Evolutionary conservation across 139 green algal genomes (phyloP).

Genomic region (Chara braunii): DNA sequence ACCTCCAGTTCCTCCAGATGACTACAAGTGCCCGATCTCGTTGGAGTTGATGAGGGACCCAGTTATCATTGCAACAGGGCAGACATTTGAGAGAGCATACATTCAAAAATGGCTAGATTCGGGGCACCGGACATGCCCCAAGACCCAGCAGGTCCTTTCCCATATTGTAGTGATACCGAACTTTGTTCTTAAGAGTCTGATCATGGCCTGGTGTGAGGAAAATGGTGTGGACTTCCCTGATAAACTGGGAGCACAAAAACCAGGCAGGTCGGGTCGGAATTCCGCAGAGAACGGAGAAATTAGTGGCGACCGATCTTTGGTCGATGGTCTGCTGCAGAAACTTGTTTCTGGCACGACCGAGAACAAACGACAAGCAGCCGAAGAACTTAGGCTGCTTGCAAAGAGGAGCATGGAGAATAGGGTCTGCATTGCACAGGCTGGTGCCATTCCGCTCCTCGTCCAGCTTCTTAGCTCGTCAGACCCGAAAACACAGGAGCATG

Average conservation of each 20-base stretch:
- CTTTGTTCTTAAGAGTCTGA: slow-evolving; percentile 20
- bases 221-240: slow-evolving; percentile 27
- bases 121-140: slow-evolving; percentile 28
- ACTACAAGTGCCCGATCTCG: slow-evolving; percentile 36
- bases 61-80: slow-evolving; percentile 25
- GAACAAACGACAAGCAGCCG: too few species aligned
- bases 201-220: slow-evolving; percentile 28
- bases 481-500: neutral
- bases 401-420: slow-evolving; percentile 31
- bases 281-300: too few species aligned
- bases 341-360: too few species aligned
- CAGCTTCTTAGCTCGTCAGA: slow-evolving; percentile 15
- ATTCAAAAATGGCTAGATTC: slow-evolving; percentile 29
- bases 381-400: slow-evolving; percentile 18
- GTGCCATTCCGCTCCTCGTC: slow-evolving; percentile 21
- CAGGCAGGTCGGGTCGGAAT: too few species aligned
- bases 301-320: too few species aligned
- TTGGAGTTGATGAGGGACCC: slow-evolving; percentile 29
- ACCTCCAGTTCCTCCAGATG: too few species aligned
- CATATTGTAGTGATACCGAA: slow-evolving; percentile 34
- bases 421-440: slow-evolving; percentile 11
- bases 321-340: too few species aligned
- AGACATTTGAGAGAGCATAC: slow-evolving; percentile 31
- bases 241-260: too few species aligned
- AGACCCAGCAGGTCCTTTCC: slow-evolving; percentile 26